Percentiles rank a stretch among this genome's conserved stretches.
Conservation (phyloP, 768 basidiomycete species). For the Hebeloma cylindrosporum region DNA sequence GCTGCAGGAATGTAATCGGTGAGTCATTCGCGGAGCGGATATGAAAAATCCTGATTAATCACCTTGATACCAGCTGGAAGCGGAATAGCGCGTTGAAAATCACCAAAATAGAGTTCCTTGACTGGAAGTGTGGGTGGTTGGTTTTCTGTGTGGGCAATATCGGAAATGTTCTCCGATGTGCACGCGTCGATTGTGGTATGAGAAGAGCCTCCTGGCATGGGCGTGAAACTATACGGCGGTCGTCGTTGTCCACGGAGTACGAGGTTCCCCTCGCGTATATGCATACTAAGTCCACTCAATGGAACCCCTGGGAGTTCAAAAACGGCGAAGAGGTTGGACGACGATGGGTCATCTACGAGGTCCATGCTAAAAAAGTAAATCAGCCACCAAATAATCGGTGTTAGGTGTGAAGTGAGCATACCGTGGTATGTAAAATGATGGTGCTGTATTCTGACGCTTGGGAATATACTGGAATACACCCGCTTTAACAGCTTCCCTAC, state of each 20-base stretch:
- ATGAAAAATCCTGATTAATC: conserved; percentile 14
- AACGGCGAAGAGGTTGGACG: conserved; percentile 32
- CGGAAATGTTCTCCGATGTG: too few relatives aligned
- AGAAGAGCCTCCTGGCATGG: conserved; percentile 1
- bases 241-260: conserved; percentile 34
- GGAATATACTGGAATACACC: too few relatives aligned
- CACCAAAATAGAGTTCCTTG: conserved; percentile 45
- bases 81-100: conserved; percentile 38
- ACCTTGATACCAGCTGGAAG: conserved; percentile 42
- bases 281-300: conserved; percentile 33
- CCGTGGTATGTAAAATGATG: conserved; percentile 13
- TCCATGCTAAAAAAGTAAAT: conserved; percentile 44
- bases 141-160: conserved; percentile 2
- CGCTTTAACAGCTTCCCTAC: conserved; percentile 25
- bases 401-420: neutral
- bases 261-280: conserved; percentile 35
- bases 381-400: too few relatives aligned
- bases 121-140: conserved; percentile 17
- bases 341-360: conserved; percentile 38
- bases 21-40: conserved; percentile 23
- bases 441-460: conserved; percentile 27
- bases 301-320: conserved; percentile 49
- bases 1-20: conserved; percentile 25
- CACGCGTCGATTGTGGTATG: too few relatives aligned
- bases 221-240: conserved; percentile 20